A percentile compares a stretch with the other conserved stretches of the same genome.
phyloP scores from a whole-genome alignment of 106 monocot genomes.

The Agapanthus africanus region DNA sequence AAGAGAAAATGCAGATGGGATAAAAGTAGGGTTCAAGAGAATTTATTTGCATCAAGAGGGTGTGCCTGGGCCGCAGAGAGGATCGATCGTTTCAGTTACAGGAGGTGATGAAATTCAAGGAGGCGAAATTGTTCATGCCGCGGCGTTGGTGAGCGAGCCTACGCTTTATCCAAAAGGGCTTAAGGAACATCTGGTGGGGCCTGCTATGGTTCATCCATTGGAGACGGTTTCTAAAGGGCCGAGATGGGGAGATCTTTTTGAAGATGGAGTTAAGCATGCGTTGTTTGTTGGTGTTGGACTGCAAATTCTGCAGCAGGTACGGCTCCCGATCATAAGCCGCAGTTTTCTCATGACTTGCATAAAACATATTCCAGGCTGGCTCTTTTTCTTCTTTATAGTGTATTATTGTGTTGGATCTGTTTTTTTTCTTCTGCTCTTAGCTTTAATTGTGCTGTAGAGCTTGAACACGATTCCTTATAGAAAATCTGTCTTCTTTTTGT shows the following conservation, averaged over 20 bases:
- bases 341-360: no score
- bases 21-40: constrained; percentile 31
- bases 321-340: background rate
- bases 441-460: no score
- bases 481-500: no score
- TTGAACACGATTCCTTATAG: no score
- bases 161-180: constrained; percentile 43
- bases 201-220: constrained; percentile 56
- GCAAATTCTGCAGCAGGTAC: constrained; percentile 69
- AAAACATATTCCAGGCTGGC: no score
- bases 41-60: constrained; percentile 40
- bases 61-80: constrained; percentile 12
- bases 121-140: constrained; percentile 42
- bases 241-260: constrained; percentile 48
- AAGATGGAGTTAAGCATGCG: constrained; percentile 60
- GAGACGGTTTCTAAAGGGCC: constrained; percentile 34
- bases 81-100: constrained; percentile 24
- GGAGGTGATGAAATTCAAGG: constrained; percentile 25
- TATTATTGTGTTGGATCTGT: no score
- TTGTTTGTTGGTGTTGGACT: constrained; percentile 48
- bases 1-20: constrained; percentile 23
- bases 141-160: constrained; percentile 55
- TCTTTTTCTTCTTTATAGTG: no score
- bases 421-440: no score
- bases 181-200: constrained; percentile 35